Evolutionary conservation across 2,329 filamentous ascomycete species (phyloP).

Genomic region (Cladosporium cucumerinum): DNA sequence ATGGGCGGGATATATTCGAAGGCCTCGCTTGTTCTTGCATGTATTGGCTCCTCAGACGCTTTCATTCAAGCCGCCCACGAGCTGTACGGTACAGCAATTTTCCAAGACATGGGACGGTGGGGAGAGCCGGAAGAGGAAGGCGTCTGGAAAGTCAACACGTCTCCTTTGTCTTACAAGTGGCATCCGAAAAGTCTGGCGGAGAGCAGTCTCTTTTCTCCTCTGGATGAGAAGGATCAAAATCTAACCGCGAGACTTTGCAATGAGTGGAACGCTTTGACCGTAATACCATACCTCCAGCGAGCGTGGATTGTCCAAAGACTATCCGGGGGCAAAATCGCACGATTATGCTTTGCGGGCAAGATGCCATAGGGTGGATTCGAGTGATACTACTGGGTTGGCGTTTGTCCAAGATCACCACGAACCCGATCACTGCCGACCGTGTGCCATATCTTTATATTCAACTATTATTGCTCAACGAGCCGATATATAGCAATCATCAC

Average conservation of each 20-base stretch:
- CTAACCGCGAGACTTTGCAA: neutral
- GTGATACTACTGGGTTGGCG: neutral
- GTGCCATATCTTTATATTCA: too few relatives aligned
- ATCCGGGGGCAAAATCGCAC: neutral
- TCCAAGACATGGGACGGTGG: neutral
- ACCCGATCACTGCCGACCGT: too few relatives aligned
- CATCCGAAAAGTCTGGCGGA: neutral
- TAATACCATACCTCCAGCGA: neutral
- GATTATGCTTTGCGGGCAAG: neutral
- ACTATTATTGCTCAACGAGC: neutral
- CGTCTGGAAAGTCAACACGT: neutral
- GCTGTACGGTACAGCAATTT: neutral
- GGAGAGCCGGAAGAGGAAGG: neutral
- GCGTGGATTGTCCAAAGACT: neutral
- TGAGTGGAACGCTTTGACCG: neutral
- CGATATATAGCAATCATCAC: too few relatives aligned
- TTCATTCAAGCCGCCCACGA: neutral
- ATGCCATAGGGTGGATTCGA: neutral
- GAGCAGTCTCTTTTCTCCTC: neutral
- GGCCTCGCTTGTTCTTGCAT: neutral
- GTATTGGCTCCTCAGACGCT: neutral
- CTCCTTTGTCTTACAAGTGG: neutral
- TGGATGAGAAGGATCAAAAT: neutral
- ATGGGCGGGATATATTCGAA: conserved; percentile 20
- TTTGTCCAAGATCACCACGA: neutral